Percentiles rank a stretch among this genome's conserved stretches.
Evolutionary conservation across 805 yeast species (phyloP).

Genomic region (Metschnikowia cubensis): DNA sequence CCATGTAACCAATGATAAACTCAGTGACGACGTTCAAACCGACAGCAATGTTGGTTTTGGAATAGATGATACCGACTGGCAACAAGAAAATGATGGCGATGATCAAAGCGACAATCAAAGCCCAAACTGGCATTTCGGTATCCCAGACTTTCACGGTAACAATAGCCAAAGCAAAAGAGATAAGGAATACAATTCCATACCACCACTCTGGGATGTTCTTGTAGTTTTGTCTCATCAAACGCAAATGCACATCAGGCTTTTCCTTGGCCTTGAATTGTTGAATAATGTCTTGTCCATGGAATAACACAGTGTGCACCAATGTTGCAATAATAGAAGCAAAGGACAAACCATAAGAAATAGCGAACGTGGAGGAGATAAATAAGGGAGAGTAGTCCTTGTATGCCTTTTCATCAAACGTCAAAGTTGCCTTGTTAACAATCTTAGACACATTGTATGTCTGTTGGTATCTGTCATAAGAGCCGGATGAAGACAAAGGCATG

Average conservation of each 20-base stretch:
- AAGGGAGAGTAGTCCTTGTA: conserved; percentile 62
- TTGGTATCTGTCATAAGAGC: conserved; percentile 50
- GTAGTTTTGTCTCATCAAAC: conserved; percentile 48
- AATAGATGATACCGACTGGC: conserved; percentile 38
- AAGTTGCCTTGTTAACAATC: conserved; percentile 40
- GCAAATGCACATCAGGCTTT: conserved; percentile 44
- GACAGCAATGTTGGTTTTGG: conserved; percentile 35
- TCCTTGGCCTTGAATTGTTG: conserved; percentile 26
- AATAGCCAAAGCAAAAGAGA: conserved; percentile 33
- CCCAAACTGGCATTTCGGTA: conserved; percentile 44
- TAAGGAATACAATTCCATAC: conserved; percentile 30
- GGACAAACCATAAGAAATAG: conserved; percentile 55
- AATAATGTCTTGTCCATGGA: conserved; percentile 52
- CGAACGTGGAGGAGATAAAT: conserved; percentile 54
- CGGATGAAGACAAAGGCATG: conserved; percentile 53
- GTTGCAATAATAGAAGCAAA: conserved; percentile 62
- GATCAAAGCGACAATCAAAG: conserved; percentile 34
- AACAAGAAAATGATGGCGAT: conserved; percentile 38
- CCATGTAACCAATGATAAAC: conserved; percentile 41
- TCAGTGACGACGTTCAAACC: conserved; percentile 43
- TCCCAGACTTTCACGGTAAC: conserved; percentile 37
- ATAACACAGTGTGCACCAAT: conserved; percentile 52
- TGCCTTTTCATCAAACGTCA: conserved; percentile 41
- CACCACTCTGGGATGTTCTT: conserved; percentile 45
- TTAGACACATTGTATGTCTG: conserved; percentile 45